Percentiles rank a stretch among this genome's conserved stretches.
These are phyloP conservation scores for Rhizoclosmatium globosum DNA, from an alignment of 192 early-diverging fungal species.

Conservation along the genomic window DNA sequence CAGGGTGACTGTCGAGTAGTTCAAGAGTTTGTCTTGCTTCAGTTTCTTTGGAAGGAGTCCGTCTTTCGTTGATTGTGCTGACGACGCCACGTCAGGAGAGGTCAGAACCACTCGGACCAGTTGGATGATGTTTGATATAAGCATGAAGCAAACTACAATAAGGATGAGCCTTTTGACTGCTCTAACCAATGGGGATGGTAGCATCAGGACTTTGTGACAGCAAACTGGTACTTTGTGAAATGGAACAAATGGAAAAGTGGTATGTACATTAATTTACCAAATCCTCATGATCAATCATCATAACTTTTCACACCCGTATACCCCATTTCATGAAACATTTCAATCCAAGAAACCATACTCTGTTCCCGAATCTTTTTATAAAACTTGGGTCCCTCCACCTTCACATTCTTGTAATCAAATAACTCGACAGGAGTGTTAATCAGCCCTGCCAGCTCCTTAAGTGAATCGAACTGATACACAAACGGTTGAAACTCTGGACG, in stretches of 20 bases:
- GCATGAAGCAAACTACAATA: too few species aligned
- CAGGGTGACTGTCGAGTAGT: background rate
- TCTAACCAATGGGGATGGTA: too few species aligned
- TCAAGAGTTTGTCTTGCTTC: background rate
- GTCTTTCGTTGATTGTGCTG: background rate
- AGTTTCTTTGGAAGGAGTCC: background rate
- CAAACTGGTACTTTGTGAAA: too few species aligned
- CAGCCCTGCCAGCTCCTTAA: slow-evolving; percentile 10
- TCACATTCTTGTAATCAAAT: slow-evolving; percentile 31
- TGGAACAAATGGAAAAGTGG: too few species aligned
- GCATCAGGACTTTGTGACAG: too few species aligned
- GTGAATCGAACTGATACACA: slow-evolving; percentile 38
- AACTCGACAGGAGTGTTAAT: slow-evolving; percentile 2
- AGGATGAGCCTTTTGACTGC: too few species aligned
- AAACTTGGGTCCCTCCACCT: slow-evolving; percentile 20
- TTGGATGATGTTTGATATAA: too few species aligned
- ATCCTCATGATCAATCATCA: too few species aligned
- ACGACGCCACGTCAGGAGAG: background rate
- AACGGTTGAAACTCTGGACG: slow-evolving; percentile 30
- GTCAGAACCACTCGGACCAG: background rate
- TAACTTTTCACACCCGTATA: background rate
- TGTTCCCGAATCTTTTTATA: slow-evolving; percentile 1
- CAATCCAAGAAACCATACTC: slow-evolving; percentile 16
- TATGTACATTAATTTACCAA: too few species aligned
- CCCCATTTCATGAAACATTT: slow-evolving; percentile 17